Evolutionary conservation across 768 basidiomycete species (phyloP).

Genomic region (Boletus rubescentipes): DNA sequence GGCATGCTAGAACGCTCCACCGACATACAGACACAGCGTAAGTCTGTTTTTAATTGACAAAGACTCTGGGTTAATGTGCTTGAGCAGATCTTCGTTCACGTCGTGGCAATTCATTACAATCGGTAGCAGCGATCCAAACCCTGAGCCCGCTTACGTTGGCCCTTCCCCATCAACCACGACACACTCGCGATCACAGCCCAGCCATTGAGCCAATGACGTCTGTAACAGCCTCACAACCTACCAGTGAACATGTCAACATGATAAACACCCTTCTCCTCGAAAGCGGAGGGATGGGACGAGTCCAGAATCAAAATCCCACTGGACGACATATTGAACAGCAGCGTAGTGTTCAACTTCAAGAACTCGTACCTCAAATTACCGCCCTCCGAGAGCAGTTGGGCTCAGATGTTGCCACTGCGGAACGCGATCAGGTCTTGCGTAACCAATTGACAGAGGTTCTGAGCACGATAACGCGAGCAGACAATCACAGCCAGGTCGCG

Average conservation of each 20-base stretch:
- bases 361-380: not conserved
- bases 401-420: not conserved
- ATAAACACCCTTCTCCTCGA: too few species aligned
- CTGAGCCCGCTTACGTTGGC: not conserved
- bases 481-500: not conserved
- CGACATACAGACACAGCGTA: not conserved
- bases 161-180: not conserved
- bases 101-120: not conserved
- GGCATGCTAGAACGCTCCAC: not conserved
- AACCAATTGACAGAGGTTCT: not conserved
- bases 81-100: not conserved
- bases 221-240: not conserved
- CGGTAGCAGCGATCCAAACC: not conserved
- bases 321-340: not conserved
- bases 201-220: not conserved
- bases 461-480: not conserved
- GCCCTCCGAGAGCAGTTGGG: not conserved
- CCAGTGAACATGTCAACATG: too few species aligned
- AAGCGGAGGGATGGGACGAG: not conserved
- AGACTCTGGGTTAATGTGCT: not conserved
- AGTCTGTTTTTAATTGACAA: not conserved
- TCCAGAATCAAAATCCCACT: not conserved
- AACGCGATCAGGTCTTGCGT: not conserved
- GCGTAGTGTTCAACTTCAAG: not conserved
- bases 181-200: not conserved